Evolutionary conservation across 176 grass and related monocot species (phyloP).

Genomic region (Metroxylon sagu): DNA sequence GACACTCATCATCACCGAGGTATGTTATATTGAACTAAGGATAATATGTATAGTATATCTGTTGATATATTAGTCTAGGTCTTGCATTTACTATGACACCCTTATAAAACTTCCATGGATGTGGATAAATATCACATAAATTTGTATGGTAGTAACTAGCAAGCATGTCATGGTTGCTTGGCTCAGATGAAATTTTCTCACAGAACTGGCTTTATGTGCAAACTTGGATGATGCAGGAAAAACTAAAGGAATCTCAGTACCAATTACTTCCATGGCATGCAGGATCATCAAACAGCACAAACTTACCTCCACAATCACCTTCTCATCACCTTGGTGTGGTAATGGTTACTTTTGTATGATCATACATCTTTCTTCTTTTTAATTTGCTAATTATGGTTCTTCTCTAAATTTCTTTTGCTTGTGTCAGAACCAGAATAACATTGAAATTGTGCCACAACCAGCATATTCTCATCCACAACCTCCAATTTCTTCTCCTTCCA

Average conservation of each 20-base stretch:
- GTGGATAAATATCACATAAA: no score
- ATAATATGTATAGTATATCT: constrained; percentile 17
- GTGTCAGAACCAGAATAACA: constrained; percentile 46
- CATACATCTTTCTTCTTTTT: constrained; percentile 17
- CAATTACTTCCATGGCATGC: constrained; percentile 62
- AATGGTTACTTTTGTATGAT: constrained; percentile 39
- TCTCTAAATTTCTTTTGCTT: not conserved
- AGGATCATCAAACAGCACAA: constrained; percentile 40
- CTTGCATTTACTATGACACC: not conserved
- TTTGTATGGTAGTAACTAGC: not conserved
- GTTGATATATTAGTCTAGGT: not conserved
- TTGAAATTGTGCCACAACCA: constrained; percentile 61
- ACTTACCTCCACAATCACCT: constrained; percentile 38
- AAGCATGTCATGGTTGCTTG: constrained; percentile 21
- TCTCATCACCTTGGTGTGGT: constrained; percentile 37
- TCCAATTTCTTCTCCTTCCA: constrained; percentile 53
- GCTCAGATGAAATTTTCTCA: constrained; percentile 25
- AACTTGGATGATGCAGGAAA: constrained; percentile 69
- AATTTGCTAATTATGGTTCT: not conserved
- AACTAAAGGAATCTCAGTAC: constrained; percentile 72
- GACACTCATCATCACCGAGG: constrained; percentile 63
- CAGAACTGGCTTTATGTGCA: constrained; percentile 35
- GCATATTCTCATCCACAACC: constrained; percentile 59
- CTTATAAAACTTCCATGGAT: no score
- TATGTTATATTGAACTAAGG: constrained; percentile 9